Base-by-base conservation (phyloP, 164 flowering plant genomes). In the Vitis rotundifolia region DNA sequence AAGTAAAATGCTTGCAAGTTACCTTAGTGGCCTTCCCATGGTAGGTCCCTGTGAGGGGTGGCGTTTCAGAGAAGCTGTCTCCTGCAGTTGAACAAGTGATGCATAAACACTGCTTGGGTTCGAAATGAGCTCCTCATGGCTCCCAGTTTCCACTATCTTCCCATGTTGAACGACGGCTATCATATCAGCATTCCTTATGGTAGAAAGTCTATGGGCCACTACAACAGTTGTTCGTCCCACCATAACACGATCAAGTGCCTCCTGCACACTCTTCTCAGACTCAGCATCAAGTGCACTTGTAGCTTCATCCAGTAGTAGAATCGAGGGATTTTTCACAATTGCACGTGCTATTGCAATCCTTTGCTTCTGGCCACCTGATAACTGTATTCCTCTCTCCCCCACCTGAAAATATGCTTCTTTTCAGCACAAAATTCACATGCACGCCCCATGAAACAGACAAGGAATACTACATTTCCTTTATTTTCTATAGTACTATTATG, bases 291-390 rank as follows among this genome's bases (percentile, higher is more conserved):
- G 90, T 49, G 98, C 99, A 67, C 97, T 92, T 0, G 98, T 94
- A 7, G 99, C 99, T 78, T 94, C 99, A 77, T 94, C 99, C 44
- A 95, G 75, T 49, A 95, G 81, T 11, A 95, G 91, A 55, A 95
- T 81, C 0, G 94, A 88, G 1, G 99, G 99, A 57, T 91, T 93
- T 76, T 90, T 95, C 68, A 95, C 87, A 14, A 95, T 84, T 2
- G 99, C 99, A n/a, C 99, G 83, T 0, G 99, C 80, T 73, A 95
- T 90, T 18, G 99, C 99, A 44, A 95, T 91, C 64, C 98, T 80
- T 68, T 94, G 98, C 80, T 94, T 94, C 76, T 94, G 97, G 44
- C 98, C 98, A 15, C 99, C 99, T 14, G 99, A 95, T 71, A 95
- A 74, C 64, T 95, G 99, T 56, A 93, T 77, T 28, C 99, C 99